Evolutionary conservation across 2,329 filamentous ascomycete species (phyloP), one percentile per base, ranked within the genome.

Genomic region (Monilinia vaccinii-corymbosi): DNA sequence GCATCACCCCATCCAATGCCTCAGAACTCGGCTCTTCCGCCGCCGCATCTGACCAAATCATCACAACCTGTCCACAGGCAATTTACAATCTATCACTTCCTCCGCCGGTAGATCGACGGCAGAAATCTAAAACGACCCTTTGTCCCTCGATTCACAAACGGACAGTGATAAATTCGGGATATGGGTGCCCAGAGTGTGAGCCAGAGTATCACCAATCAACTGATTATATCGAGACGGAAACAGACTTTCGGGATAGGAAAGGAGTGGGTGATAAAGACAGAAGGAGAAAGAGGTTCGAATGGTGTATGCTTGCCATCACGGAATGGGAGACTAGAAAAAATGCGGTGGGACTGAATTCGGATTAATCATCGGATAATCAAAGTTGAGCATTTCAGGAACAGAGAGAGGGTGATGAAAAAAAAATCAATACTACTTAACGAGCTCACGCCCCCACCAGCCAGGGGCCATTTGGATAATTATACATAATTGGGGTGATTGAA

Each of bases 151-250:
- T 52, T 8, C 4, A 25, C 1, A n/a, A 25, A n/a, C 56, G 36
- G 14, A 52, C 46, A 25, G n/a, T 28, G 3, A 50, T 58, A 23
- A 58, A 58, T 58, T 28, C 34, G 25, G 56, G 34, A 16, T 58
- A 58, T 25, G 46, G 46, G 18, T 58, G 56, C n/a, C 56, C 56
- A 42, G 46, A 52, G n/a, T 58, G 56, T 40, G 56, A 58, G 21
- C 56, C 46, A 5, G 36, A 58, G n/a, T 51, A 51, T 40, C 56
- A 58, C 40, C 34, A 6, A 34, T 32, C 36, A n/a, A 50, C n/a
- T 10, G 46, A 51, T 42, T 32, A 34, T 52, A n/a, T 36, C 13
- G 14, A 25, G 32, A 32, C n/a, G 14, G 14, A 18, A 23, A 23
- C 11, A 44, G n/a, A 9, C 10, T 4, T 8, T 10, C 32, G 16